A percentile compares a stretch with the other conserved stretches of the same genome.
phyloP scores from a whole-genome alignment of 495 filamentous ascomycete genomes.

The Aspergillus asperescens region DNA sequence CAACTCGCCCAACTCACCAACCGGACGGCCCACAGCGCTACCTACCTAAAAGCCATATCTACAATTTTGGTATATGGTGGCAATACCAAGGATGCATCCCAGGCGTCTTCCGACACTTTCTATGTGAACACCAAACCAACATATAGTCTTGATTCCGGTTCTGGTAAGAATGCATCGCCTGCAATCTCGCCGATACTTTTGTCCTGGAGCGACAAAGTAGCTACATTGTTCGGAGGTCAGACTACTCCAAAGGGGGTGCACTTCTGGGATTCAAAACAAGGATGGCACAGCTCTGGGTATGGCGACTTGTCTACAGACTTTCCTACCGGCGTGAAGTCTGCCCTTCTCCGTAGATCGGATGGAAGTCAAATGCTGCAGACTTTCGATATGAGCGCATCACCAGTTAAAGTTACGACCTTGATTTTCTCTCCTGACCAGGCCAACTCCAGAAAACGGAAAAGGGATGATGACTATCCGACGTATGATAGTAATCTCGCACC shows the following conservation, averaged over 20 bases:
- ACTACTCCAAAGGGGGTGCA: conserved; percentile 60
- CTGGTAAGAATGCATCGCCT: conserved; percentile 52
- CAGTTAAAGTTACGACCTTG: conserved; percentile 56
- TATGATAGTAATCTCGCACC: conserved; percentile 76
- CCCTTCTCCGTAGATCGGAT: conserved; percentile 64
- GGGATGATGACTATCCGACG: conserved; percentile 56
- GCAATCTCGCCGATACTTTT: conserved; percentile 65
- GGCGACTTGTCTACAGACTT: conserved; percentile 52
- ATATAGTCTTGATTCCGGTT: conserved; percentile 49
- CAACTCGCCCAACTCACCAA: conserved; percentile 55
- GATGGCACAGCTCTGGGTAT: conserved; percentile 62
- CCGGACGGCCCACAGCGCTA: conserved; percentile 67
- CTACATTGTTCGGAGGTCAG: conserved; percentile 72
- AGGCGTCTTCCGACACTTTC: conserved; percentile 68
- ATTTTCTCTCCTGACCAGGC: conserved; percentile 40
- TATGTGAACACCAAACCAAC: conserved; percentile 58
- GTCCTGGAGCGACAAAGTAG: conserved; percentile 66
- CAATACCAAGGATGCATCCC: conserved; percentile 48
- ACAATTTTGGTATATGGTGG: conserved; percentile 82
- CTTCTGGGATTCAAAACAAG: conserved; percentile 47
- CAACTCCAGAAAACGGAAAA: conserved; percentile 38
- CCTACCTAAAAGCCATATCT: conserved; percentile 64
- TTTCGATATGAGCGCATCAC: conserved; percentile 65
- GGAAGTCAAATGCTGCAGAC: conserved; percentile 77
- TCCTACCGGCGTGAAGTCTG: conserved; percentile 52